Percentiles rank a stretch among this genome's conserved stretches.
Evolutionary conservation across 2,329 filamentous ascomycete genomes (phyloP).

Genomic region (Drechslerella coelobrocha): DNA sequence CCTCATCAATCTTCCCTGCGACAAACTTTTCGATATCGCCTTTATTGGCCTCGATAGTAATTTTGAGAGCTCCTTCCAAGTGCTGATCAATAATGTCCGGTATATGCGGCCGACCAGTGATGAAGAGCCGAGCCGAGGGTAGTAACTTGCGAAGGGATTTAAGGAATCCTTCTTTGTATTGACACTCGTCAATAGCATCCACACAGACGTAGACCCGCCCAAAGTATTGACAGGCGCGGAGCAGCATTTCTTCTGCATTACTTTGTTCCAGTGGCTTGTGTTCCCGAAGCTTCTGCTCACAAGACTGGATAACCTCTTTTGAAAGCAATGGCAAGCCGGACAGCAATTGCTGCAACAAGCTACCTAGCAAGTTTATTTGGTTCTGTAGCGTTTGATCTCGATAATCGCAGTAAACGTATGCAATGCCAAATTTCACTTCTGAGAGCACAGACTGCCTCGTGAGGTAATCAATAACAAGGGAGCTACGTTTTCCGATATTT

Average conservation of each 20-base stretch:
- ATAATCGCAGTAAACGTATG: conserved; percentile 24
- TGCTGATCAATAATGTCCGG: conserved; percentile 17
- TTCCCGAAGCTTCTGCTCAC: neutral
- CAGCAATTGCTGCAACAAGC: conserved; percentile 7
- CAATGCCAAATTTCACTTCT: conserved; percentile 11
- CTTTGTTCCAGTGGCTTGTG: conserved; percentile 9
- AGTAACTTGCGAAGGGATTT: conserved; percentile 11
- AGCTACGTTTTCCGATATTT: conserved; percentile 6
- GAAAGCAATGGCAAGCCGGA: conserved; percentile 6
- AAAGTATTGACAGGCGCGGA: conserved; percentile 2
- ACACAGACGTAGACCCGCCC: conserved; percentile 17
- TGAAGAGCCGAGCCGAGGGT: conserved; percentile 16
- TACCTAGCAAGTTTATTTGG: conserved; percentile 14
- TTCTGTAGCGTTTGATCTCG: conserved; percentile 14
- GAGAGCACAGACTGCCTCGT: neutral
- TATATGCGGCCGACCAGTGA: conserved; percentile 25
- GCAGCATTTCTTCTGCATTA: conserved; percentile 11
- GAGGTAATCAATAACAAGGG: conserved; percentile 24
- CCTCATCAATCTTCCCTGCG: conserved; percentile 17
- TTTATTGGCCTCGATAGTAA: conserved; percentile 24
- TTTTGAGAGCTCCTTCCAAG: conserved; percentile 7
- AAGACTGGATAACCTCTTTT: conserved; percentile 10
- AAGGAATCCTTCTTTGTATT: conserved; percentile 8
- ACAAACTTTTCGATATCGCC: conserved; percentile 24
- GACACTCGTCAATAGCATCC: conserved; percentile 24